A percentile compares a stretch with the other conserved stretches of the same genome.
These are phyloP conservation scores for Clarireedia hainanense DNA, from an alignment of 2,329 filamentous ascomycete species.

Conservation along the genomic window DNA sequence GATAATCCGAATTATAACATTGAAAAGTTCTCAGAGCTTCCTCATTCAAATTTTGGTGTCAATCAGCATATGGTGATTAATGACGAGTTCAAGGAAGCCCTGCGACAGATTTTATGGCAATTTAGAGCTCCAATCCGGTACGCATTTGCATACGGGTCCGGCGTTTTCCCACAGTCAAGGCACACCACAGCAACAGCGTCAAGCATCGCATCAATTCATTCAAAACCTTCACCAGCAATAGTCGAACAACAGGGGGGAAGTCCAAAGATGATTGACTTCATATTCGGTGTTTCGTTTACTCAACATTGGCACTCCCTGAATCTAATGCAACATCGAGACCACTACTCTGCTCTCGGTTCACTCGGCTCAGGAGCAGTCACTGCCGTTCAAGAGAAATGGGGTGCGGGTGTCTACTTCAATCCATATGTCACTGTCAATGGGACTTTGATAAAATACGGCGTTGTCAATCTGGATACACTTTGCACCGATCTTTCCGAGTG, in stretches of 20 bases:
- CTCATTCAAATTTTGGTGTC: constrained; percentile 75
- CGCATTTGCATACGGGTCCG: constrained; percentile 94
- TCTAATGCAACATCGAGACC: constrained; percentile 76
- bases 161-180: constrained; percentile 76
- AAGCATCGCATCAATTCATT: constrained; percentile 60
- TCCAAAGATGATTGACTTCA: constrained; percentile 97
- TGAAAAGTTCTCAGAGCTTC: constrained; percentile 66
- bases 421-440: constrained; percentile 92
- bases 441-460: constrained; percentile 94
- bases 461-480: constrained; percentile 87
- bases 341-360: constrained; percentile 81
- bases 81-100: constrained; percentile 84
- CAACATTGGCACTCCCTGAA: constrained; percentile 98
- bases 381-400: constrained; percentile 76
- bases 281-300: constrained; percentile 88
- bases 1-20: constrained; percentile 65
- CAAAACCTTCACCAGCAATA: constrained; percentile 72
- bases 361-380: constrained; percentile 82
- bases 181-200: constrained; percentile 41
- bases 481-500: constrained; percentile 81
- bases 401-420: constrained; percentile 96
- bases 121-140: constrained; percentile 92
- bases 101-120: constrained; percentile 81
- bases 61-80: constrained; percentile 98
- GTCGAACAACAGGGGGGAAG: constrained; percentile 77